Percentiles rank a stretch among this genome's conserved stretches.
Conservation (phyloP, 495 filamentous ascomycete species). For the Aspergillus mulundensis region DNA sequence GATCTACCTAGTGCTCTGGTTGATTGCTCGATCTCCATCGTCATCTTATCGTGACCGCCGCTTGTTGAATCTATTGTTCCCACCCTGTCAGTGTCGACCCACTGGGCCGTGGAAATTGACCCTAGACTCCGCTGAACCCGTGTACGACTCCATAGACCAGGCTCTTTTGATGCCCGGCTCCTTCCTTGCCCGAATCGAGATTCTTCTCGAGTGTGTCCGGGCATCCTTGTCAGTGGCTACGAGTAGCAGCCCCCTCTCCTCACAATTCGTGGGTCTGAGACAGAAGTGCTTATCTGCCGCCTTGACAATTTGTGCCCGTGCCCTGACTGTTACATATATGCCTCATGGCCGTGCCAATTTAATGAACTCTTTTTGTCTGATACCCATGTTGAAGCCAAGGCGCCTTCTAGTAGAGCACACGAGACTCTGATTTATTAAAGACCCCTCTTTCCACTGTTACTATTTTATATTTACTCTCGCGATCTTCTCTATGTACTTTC, state of each 20-base stretch:
- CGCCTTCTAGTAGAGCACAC: constrained; percentile 1
- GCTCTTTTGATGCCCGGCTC: constrained; percentile 13
- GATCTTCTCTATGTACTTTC: constrained; percentile 17
- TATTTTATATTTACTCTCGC: constrained; percentile 13
- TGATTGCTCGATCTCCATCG: constrained; percentile 14
- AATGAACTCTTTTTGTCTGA: constrained; percentile 1
- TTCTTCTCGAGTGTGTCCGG: constrained; percentile 4
- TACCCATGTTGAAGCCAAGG: constrained; percentile 5
- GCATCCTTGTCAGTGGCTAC: constrained; percentile 5
- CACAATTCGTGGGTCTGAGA: constrained; percentile 15
- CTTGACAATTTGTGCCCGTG: constrained; percentile 10
- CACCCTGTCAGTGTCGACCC: constrained; percentile 9
- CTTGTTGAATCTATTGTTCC: constrained; percentile 17
- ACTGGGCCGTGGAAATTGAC: constrained; percentile 11
- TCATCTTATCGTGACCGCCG: constrained; percentile 17
- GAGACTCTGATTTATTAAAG: background rate
- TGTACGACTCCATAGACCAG: constrained; percentile 12
- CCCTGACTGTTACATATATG: constrained; percentile 18
- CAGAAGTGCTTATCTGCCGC: constrained; percentile 20
- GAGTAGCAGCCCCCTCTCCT: constrained; percentile 2
- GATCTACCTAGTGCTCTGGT: constrained; percentile 12
- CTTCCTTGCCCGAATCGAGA: constrained; percentile 14
- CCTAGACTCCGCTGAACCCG: constrained; percentile 15
- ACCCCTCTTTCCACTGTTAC: background rate
- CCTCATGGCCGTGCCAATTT: constrained; percentile 2